These are phyloP conservation scores for Domatiomyces globalis DNA, from an alignment of 2,329 filamentous ascomycete genomes.

Conservation along the genomic window DNA sequence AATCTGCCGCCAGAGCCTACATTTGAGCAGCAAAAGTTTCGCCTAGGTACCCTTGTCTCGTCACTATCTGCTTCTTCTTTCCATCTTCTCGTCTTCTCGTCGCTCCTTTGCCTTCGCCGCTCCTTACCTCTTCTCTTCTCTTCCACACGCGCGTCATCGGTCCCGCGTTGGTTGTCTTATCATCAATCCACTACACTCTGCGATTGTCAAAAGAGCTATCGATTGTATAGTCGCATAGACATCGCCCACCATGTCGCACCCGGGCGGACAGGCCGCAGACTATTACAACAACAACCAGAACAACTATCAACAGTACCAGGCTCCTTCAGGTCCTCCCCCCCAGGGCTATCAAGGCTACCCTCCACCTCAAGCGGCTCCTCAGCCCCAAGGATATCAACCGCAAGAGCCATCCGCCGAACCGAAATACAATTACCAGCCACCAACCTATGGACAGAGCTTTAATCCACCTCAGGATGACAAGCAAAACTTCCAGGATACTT, in stretches of 20 bases:
- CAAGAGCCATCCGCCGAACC: slow-evolving; percentile 5
- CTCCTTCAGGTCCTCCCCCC: slow-evolving; percentile 4
- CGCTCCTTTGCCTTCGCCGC: not conserved
- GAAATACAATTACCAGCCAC: slow-evolving; percentile 20
- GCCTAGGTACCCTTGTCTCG: not conserved
- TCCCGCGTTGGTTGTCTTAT: not conserved
- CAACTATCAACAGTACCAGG: slow-evolving; percentile 9
- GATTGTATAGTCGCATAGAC: not conserved
- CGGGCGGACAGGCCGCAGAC: slow-evolving; percentile 14
- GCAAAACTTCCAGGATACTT: slow-evolving; percentile 59
- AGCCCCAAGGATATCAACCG: slow-evolving; percentile 5
- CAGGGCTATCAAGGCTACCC: slow-evolving; percentile 9
- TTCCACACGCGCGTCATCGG: not conserved
- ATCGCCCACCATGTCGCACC: slow-evolving; percentile 11
- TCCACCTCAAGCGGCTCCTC: slow-evolving; percentile 8
- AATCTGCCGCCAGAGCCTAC: not conserved
- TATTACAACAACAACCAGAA: slow-evolving; percentile 14
- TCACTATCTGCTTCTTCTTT: not conserved
- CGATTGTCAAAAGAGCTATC: not conserved
- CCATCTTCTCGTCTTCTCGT: not conserved
- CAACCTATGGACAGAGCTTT: slow-evolving; percentile 27
- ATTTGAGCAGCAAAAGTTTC: too few species aligned
- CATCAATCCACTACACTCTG: not conserved
- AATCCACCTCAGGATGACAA: slow-evolving; percentile 30
- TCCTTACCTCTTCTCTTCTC: not conserved